Base-by-base conservation (phyloP, 306 rosid genomes). In the Vigna unguiculata region DNA sequence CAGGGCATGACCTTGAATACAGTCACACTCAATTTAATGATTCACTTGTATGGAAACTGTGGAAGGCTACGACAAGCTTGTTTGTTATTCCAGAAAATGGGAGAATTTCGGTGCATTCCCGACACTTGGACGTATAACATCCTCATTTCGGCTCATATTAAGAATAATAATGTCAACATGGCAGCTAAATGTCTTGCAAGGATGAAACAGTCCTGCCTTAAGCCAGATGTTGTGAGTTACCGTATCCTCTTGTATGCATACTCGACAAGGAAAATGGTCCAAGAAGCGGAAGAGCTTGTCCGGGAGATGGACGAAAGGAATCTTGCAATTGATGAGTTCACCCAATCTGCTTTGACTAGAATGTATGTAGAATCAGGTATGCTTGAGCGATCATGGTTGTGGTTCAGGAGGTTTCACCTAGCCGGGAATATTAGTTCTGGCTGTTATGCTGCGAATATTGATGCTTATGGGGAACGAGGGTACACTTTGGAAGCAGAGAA, bases 111-210 rank as follows among this genome's bases (percentile, higher is more conserved):
- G 32, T 89, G 92, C 73, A 80, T 57, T 25, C 91, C 90, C 0
- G 93, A 91, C 86, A 87, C 90, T 1, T 71, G 96, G 84, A 93
- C 98, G 1, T 89, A 91, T 78, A 93, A 89, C 57, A 93, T 89
- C 72, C 91, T 91, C 55, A 91, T 93, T 74, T 89, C 87, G 45
- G 80, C 87, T 71, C 59, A 78, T 74, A 70, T 87, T 46, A 90
- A 86, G 78, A 84, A 83, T 66, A 82, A 89, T 78, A 57, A 91
- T 45, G 85, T 93, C 74, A 74, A 75, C 52, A 76, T 82, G 84
- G 94, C 93, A 15, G 63, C 88, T 43, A 75, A 73, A 55, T 93
- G 85, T 80, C 80, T 93, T 59, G 82, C 76, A 58, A 75, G 57
- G 81, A 88, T 92, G 90, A 85, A 86, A 83, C 87, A 87, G 84